Base-by-base conservation (phyloP, 2,329 filamentous ascomycete genomes). In the Elsinoe australis region DNA sequence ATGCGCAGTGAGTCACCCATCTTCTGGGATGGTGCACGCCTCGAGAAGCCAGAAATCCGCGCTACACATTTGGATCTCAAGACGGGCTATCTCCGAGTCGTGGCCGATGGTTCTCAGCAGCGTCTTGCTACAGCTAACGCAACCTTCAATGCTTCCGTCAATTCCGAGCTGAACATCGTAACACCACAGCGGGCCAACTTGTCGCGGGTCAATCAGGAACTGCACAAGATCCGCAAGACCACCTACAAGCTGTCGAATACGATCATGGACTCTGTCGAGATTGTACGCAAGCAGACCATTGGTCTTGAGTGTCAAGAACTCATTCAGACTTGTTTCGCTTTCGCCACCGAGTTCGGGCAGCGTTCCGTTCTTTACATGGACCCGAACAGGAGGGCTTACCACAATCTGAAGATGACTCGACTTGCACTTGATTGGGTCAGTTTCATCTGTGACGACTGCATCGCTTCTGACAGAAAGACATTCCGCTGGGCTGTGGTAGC, bases 241-340 rank as follows among this genome's bases (percentile, higher is more conserved):
- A 87, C 90, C 2, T 96, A 94, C 72, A 95, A 94, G 66, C 75
- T 98, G 34, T 95, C 88, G 45, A 96, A 95, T 67, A 87, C 88
- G 5, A 96, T 98, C 67, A 95, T 98, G 87, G 90, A 96, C 65
- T 95, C 88, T 62, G 92, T 98, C 35, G 87, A 94, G 62, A 87
- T 87, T 53, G 92, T 98, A 54, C 79, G 88, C 54, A 82, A 81
- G 56, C 90, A 98, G 65, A 88, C 88, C 1, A 75, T 78, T 50
- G 86, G 83, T 6, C 78, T 90, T 54, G 84, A 92, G 55, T 95
- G 90, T 62, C 88, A 95, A 59, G 92, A 98, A 60, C 78, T 98
- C 22, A 92, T 98, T 54, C 92, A 98, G 65, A 94, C 88, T 4
- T 98, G 90, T 67, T 98, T 96, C 64, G 85, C 94, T 32, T 98